A percentile compares a stretch with the other conserved stretches of the same genome.
Conservation (phyloP, 257 asterid species). For the Solanum habrochaites region DNA sequence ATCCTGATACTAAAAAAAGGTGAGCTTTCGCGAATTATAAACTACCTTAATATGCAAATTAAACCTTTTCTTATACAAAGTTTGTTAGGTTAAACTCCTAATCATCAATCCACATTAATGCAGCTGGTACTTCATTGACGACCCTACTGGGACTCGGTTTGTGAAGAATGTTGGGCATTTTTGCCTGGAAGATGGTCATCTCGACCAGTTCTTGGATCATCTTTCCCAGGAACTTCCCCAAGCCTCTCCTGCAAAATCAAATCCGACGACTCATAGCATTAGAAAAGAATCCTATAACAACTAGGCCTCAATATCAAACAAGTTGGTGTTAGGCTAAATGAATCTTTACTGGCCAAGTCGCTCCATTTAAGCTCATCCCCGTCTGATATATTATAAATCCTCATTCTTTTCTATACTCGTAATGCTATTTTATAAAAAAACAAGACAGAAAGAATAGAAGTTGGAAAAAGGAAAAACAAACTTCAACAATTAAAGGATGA, state of each 20-base stretch:
- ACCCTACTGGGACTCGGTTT: constrained; percentile 15
- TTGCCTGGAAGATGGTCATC: constrained; percentile 25
- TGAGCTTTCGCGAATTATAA: constrained; percentile 16
- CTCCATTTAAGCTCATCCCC: neutral
- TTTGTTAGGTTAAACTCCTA: constrained; percentile 38
- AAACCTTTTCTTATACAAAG: constrained; percentile 17
- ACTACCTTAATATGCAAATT: constrained; percentile 30
- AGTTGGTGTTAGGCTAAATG: neutral
- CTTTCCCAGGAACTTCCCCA: constrained; percentile 53
- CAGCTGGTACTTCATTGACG: constrained; percentile 19
- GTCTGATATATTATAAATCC: neutral
- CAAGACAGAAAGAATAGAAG: neutral
- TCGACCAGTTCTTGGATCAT: constrained; percentile 50
- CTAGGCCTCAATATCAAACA: neutral
- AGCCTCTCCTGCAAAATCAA: constrained; percentile 53
- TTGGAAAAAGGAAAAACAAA: neutral
- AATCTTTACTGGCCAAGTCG: neutral
- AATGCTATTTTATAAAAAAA: neutral
- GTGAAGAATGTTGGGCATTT: constrained; percentile 18
- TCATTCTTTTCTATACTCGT: neutral
- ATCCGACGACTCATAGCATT: neutral
- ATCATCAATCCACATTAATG: constrained; percentile 14
- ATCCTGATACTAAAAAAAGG: neutral
- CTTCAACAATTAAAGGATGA: neutral
- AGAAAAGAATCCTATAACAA: neutral